These are phyloP conservation scores for Paspalum notatum DNA, from an alignment of 176 grass and related monocot genomes.

Conservation along the genomic window DNA sequence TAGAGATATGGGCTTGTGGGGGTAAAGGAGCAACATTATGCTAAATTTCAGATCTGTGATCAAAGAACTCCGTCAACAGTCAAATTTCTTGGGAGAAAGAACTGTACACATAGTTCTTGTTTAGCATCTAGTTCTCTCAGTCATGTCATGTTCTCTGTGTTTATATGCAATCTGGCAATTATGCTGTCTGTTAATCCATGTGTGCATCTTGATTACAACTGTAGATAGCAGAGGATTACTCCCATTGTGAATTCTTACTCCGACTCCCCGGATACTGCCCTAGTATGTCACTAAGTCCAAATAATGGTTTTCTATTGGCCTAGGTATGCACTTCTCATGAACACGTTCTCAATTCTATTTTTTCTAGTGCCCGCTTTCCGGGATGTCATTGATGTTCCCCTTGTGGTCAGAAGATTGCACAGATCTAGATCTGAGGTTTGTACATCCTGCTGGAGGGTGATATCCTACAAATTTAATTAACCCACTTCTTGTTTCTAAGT, in stretches of 20 bases:
- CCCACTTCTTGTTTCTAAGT: slow-evolving; percentile 26
- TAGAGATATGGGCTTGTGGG: neutral
- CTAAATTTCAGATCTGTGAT: neutral
- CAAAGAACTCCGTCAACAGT: neutral
- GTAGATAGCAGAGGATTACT: slow-evolving; percentile 98
- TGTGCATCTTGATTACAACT: slow-evolving; percentile 28
- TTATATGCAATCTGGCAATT: slow-evolving; percentile 3
- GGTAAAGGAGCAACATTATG: neutral
- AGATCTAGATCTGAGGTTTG: slow-evolving; percentile 83
- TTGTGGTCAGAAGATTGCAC: slow-evolving; percentile 84
- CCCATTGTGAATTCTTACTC: slow-evolving; percentile 91
- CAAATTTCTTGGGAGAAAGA: neutral
- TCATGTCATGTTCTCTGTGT: neutral
- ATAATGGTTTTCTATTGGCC: slow-evolving; percentile 4
- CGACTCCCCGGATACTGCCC: slow-evolving; percentile 97
- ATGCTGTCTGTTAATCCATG: neutral
- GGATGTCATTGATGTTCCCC: slow-evolving; percentile 97
- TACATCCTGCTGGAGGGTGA: slow-evolving; percentile 8
- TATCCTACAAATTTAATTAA: slow-evolving; percentile 9
- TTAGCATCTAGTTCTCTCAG: slow-evolving; percentile 5
- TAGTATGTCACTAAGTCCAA: slow-evolving; percentile 58
- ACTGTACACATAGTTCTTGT: neutral
- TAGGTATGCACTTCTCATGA: slow-evolving; percentile 12
- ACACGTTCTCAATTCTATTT: slow-evolving; percentile 36
- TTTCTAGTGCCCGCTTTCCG: slow-evolving; percentile 87